These are phyloP conservation scores for Diaporthe australafricana DNA, from an alignment of 2,329 filamentous ascomycete genomes.

Conservation along the genomic window DNA sequence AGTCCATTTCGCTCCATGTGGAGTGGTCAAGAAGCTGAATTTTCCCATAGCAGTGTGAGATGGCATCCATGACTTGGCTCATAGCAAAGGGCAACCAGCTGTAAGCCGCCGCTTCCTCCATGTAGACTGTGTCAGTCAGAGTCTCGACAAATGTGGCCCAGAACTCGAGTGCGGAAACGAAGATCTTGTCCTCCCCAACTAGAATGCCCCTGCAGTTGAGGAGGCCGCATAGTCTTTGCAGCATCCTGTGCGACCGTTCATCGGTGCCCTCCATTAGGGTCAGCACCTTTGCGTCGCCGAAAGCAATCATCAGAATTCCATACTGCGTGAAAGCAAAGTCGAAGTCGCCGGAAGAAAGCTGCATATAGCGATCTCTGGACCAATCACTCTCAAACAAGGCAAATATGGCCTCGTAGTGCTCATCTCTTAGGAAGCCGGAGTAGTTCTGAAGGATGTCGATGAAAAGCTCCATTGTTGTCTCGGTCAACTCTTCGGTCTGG, in stretches of 20 bases:
- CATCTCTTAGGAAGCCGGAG: slow-evolving; percentile 69
- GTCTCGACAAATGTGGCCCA: slow-evolving; percentile 83
- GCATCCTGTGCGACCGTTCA: slow-evolving; percentile 62
- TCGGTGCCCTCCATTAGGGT: slow-evolving; percentile 66
- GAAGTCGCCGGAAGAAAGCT: slow-evolving; percentile 69
- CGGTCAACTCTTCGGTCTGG: slow-evolving; percentile 67
- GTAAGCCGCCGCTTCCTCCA: slow-evolving; percentile 57
- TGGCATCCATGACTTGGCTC: slow-evolving; percentile 70
- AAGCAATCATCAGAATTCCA: slow-evolving; percentile 74
- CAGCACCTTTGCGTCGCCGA: slow-evolving; percentile 74
- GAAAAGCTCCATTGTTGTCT: slow-evolving; percentile 72
- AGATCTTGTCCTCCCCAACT: slow-evolving; percentile 79
- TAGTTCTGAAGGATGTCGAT: slow-evolving; percentile 74
- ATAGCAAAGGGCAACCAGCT: slow-evolving; percentile 71
- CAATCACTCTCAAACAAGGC: slow-evolving; percentile 71
- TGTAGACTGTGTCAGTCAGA: slow-evolving; percentile 68
- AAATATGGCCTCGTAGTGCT: slow-evolving; percentile 69
- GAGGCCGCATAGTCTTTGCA: slow-evolving; percentile 72
- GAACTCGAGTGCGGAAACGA: slow-evolving; percentile 80
- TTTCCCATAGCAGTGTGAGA: slow-evolving; percentile 76
- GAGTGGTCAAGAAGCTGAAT: slow-evolving; percentile 73
- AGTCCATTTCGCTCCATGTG: slow-evolving; percentile 74
- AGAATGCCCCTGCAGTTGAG: slow-evolving; percentile 74
- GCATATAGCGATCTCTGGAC: slow-evolving; percentile 66
- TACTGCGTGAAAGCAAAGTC: slow-evolving; percentile 75